phyloP scores from a whole-genome alignment of 352 stramenopile genomes.

The Sclerospora graminicola region DNA sequence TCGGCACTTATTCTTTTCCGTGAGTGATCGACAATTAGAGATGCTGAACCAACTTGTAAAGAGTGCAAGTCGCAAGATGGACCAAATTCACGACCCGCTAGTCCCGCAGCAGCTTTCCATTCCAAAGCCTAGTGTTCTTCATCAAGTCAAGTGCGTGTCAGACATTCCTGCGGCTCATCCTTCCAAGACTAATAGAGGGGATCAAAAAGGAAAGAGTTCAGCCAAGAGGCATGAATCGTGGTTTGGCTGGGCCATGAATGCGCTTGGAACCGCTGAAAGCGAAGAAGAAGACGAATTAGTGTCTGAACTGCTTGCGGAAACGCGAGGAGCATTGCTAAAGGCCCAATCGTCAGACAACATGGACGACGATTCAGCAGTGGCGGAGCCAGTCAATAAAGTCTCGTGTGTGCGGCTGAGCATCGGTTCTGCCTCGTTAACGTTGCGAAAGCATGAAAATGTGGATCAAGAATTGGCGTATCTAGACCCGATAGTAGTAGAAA shows the following conservation, averaged over 20 bases:
- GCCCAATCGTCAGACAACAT: slow-evolving; percentile 7
- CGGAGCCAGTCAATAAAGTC: slow-evolving; percentile 16
- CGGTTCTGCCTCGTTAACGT: slow-evolving; percentile 41
- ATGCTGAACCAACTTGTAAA: slow-evolving; percentile 69
- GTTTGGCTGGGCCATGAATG: slow-evolving; percentile 66
- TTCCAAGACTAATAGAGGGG: neutral
- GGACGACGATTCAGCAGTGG: too few species aligned
- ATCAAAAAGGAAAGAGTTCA: neutral
- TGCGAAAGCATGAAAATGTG: slow-evolving; percentile 43
- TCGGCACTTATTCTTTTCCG: slow-evolving; percentile 55
- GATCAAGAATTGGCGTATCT: slow-evolving; percentile 3
- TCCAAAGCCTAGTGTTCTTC: neutral
- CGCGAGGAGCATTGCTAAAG: slow-evolving; percentile 36
- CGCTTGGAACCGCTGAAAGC: slow-evolving; percentile 32
- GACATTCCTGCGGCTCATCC: neutral
- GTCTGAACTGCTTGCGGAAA: slow-evolving; percentile 58
- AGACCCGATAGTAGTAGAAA: slow-evolving; percentile 10
- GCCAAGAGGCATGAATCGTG: slow-evolving; percentile 29
- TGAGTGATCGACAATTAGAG: slow-evolving; percentile 71
- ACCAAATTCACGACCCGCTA: slow-evolving; percentile 5
- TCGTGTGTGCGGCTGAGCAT: slow-evolving; percentile 52
- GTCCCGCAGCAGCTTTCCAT: neutral
- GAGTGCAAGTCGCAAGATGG: slow-evolving; percentile 25
- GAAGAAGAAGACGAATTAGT: slow-evolving; percentile 60
- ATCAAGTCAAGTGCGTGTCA: neutral